Conservation (phyloP, 352 stramenopile species). For the Phytophthora pisi region DNA sequence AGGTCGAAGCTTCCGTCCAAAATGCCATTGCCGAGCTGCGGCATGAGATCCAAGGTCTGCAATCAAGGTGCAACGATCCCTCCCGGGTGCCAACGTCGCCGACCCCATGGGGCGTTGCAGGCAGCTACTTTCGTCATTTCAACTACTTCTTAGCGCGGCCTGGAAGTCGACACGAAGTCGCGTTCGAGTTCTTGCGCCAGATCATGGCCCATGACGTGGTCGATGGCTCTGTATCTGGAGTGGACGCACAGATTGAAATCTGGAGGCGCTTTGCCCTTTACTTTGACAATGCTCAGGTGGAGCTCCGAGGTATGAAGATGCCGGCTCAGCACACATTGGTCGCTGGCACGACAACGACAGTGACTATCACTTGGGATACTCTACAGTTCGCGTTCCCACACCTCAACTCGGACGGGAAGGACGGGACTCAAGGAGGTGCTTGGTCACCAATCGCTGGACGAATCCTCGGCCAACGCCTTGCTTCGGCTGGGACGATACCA, state of each 20-base stretch:
- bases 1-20: not conserved
- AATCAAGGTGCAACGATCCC: not conserved
- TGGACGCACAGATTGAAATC: not conserved
- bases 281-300: not conserved
- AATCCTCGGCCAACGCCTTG: not conserved
- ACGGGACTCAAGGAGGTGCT: not conserved
- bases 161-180: not conserved
- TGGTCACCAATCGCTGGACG: not conserved
- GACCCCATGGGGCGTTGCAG: not conserved
- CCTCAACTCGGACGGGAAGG: not conserved
- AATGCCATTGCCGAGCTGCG: not conserved
- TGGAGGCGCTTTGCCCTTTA: not conserved
- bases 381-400: not conserved
- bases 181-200: not conserved
- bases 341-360: no score
- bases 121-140: not conserved
- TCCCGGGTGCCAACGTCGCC: not conserved
- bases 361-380: not conserved
- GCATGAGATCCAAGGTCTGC: not conserved
- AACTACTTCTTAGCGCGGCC: not conserved
- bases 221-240: not conserved
- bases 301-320: not conserved
- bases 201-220: not conserved
- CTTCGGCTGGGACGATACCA: not conserved
- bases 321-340: not conserved